Evolutionary conservation across 2,329 filamentous ascomycete genomes (phyloP).

Genomic region (Aspergillus niger): DNA sequence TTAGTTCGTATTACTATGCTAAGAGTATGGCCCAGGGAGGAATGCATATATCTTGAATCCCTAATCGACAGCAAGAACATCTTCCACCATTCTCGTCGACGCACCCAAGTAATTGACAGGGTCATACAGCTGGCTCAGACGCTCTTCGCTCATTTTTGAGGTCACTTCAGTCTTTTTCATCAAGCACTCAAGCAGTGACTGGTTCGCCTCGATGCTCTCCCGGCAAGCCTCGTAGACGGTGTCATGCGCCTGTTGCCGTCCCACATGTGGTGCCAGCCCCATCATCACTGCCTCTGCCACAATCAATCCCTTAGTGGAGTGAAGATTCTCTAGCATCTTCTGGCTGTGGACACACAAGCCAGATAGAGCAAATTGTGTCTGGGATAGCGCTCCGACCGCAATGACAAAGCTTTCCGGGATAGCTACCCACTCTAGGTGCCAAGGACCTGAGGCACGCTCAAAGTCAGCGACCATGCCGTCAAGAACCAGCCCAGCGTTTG

Average conservation of each 20-base stretch:
- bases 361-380: conserved; percentile 56
- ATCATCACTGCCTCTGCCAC: conserved; percentile 65
- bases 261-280: conserved; percentile 56
- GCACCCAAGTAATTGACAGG: conserved; percentile 50
- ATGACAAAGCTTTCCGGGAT: conserved; percentile 58
- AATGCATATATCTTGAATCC: neutral
- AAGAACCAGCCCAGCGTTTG: conserved; percentile 55
- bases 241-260: conserved; percentile 57
- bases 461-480: conserved; percentile 62
- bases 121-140: conserved; percentile 59
- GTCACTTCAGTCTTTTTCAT: conserved; percentile 44
- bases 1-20: too few species aligned
- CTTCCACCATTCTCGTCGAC: conserved; percentile 36
- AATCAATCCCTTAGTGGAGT: conserved; percentile 56
- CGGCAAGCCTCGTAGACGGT: conserved; percentile 59
- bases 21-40: too few species aligned
- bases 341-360: conserved; percentile 55
- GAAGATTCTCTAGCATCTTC: conserved; percentile 54
- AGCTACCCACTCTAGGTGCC: conserved; percentile 62
- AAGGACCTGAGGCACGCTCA: conserved; percentile 59
- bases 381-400: conserved; percentile 55
- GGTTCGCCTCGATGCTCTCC: conserved; percentile 49
- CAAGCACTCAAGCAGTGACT: conserved; percentile 48
- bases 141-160: conserved; percentile 46
- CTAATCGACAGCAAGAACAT: conserved; percentile 27